Percentiles rank a stretch among this genome's conserved stretches.
Evolutionary conservation across 805 yeast genomes (phyloP).

Genomic region (Pichia heedii): DNA sequence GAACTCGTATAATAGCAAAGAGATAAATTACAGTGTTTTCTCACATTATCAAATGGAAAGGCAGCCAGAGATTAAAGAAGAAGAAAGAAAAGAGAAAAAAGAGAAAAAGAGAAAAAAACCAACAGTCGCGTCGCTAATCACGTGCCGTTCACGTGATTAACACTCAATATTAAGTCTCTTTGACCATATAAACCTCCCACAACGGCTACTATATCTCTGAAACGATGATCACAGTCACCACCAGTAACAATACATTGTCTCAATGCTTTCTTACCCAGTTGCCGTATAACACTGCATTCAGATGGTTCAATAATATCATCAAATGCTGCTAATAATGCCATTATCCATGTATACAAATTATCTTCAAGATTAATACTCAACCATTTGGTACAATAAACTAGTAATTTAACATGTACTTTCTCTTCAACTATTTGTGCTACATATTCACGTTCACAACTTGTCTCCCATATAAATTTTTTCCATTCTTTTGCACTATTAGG

Average conservation of each 20-base stretch:
- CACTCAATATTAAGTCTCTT: slow-evolving; percentile 1
- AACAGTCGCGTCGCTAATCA: too few relatives aligned
- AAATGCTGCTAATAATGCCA: slow-evolving; percentile 29
- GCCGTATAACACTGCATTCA: slow-evolving; percentile 34
- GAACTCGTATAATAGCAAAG: too few relatives aligned
- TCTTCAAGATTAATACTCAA: slow-evolving; percentile 24
- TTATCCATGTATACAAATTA: slow-evolving; percentile 32
- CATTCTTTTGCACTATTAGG: slow-evolving; percentile 33
- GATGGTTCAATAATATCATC: slow-evolving; percentile 30
- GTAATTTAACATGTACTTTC: slow-evolving; percentile 26
- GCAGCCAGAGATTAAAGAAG: too few relatives aligned
- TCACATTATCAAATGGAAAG: too few relatives aligned
- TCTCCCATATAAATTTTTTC: slow-evolving; percentile 31
- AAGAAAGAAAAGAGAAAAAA: too few relatives aligned
- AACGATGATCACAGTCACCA: not conserved
- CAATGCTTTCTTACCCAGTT: slow-evolving; percentile 30
- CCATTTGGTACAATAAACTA: slow-evolving; percentile 38
- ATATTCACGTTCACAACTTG: slow-evolving; percentile 25
- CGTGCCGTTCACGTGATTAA: too few relatives aligned
- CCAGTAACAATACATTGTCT: slow-evolving; percentile 9
- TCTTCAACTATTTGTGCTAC: slow-evolving; percentile 29
- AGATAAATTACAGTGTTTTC: too few relatives aligned
- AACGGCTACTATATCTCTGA: slow-evolving; percentile 1
- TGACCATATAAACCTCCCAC: slow-evolving; percentile 10
- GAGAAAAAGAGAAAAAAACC: too few relatives aligned